Evolutionary conservation across 2,329 filamentous ascomycete genomes (phyloP).

Genomic region (Colletotrichum australisinense): DNA sequence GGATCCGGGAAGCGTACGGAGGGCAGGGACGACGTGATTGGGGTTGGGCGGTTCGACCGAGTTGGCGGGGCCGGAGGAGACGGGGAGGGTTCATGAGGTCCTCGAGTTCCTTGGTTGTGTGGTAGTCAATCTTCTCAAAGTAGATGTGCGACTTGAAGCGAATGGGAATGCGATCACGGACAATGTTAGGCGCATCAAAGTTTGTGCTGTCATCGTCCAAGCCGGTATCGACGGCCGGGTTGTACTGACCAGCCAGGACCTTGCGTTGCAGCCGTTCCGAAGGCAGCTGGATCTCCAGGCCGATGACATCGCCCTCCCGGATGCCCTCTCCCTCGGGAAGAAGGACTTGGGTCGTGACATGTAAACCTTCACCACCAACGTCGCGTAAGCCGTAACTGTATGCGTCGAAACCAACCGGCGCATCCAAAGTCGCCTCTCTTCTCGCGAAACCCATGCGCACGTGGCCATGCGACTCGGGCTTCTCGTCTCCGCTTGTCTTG

Average conservation of each 20-base stretch:
- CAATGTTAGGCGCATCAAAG: slow-evolving; percentile 79
- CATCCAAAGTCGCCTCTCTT: slow-evolving; percentile 83
- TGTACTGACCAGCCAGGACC: slow-evolving; percentile 87
- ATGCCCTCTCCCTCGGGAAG: slow-evolving; percentile 82
- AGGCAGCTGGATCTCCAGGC: slow-evolving; percentile 90
- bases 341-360: slow-evolving; percentile 95
- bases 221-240: slow-evolving; percentile 80
- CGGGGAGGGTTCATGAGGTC: slow-evolving; percentile 79
- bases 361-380: slow-evolving; percentile 88
- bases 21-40: slow-evolving; percentile 77
- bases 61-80: slow-evolving; percentile 52
- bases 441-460: slow-evolving; percentile 90
- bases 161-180: slow-evolving; percentile 95
- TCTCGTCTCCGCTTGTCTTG: slow-evolving; percentile 52
- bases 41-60: slow-evolving; percentile 73
- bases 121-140: slow-evolving; percentile 93
- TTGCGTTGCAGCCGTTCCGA: slow-evolving; percentile 88
- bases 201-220: slow-evolving; percentile 66
- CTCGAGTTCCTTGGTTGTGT: slow-evolving; percentile 88
- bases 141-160: slow-evolving; percentile 94
- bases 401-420: slow-evolving; percentile 86
- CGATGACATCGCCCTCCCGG: slow-evolving; percentile 91
- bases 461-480: slow-evolving; percentile 64
- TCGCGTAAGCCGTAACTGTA: slow-evolving; percentile 97
- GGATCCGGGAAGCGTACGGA: slow-evolving; percentile 88